phyloP scores from a whole-genome alignment of 73 alveolate species.

The Diophrys sp. region DNA sequence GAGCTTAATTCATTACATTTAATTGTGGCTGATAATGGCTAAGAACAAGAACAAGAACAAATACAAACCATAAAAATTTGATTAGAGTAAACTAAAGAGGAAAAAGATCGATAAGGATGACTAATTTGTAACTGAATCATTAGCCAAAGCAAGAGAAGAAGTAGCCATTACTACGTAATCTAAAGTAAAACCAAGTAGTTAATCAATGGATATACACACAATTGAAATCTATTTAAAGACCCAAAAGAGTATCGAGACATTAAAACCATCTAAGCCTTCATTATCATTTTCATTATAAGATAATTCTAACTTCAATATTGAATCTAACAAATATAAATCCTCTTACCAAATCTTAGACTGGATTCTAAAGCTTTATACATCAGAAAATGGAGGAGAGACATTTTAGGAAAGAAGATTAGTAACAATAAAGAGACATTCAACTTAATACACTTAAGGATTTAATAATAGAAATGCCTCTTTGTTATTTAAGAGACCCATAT shows the following conservation, averaged over 20 bases:
- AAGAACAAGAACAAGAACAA: no score
- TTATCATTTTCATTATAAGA: not conserved
- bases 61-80: no score
- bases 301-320: not conserved
- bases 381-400: not conserved
- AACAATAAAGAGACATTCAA: not conserved
- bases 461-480: no score
- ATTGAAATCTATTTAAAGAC: not conserved
- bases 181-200: not conserved
- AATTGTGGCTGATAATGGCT: no score
- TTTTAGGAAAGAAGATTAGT: not conserved
- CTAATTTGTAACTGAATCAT: not conserved
- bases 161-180: not conserved
- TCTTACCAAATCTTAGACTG: not conserved
- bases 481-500: no score
- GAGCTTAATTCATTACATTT: conserved; percentile 74
- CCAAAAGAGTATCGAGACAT: not conserved
- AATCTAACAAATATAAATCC: not conserved
- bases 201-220: not conserved
- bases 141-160: not conserved
- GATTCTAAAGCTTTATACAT: not conserved
- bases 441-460: not conserved
- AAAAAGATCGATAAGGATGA: not conserved
- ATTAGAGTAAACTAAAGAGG: no score
- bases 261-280: not conserved